Base-by-base conservation (phyloP, 306 rosid genomes). In the Vigna mungo region DNA sequence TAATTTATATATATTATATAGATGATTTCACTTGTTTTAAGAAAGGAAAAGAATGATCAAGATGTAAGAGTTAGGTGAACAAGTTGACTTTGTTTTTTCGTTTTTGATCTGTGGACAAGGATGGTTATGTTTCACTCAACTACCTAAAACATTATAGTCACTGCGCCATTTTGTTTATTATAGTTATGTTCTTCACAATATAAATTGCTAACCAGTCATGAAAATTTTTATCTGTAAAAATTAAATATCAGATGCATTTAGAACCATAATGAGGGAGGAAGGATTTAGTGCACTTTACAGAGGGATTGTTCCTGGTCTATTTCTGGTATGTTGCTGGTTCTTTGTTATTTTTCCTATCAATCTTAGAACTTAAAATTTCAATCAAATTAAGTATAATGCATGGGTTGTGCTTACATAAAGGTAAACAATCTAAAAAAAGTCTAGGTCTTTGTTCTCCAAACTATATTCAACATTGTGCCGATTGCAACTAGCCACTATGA, bases 181-280 rank as follows among this genome's bases (percentile, higher is more conserved):
- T 27, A 34, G 41, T 81, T 46, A 59, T 73, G 18, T 49, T 61
- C 68, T 72, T 78, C 70, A 17, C 60, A 46, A 46, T 61, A 15
- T 54, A 23, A 77, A 51, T 82, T 79, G 48, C 81, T 58, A 9
- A 56, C 51, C 51, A 47, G 58, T 76, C 70, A 37, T 71, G 68
- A 11, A 55, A 72, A 71, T 74, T 59, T 2, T 77, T 56, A 36
- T 73, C 76, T 79, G 49, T 39, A 71, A 71, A 59, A 73, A 76
- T 76, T 14, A 51, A 74, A 72, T 87, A 83, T 53, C 97, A 95
- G 99, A 95, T 95, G 97, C 97, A 80, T 87, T 92, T 62, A 88
- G 87, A 87, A 95, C 97, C 82, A 95, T 95, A 78, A 59, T 87
- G 85, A 92, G 89, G 80, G 99, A 92, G 85, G 97, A 82, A 78